A percentile compares a stretch with the other conserved stretches of the same genome.
These are phyloP conservation scores for Candida dubliniensis DNA, from an alignment of 1,139 yeast genomes.

Conservation along the genomic window DNA sequence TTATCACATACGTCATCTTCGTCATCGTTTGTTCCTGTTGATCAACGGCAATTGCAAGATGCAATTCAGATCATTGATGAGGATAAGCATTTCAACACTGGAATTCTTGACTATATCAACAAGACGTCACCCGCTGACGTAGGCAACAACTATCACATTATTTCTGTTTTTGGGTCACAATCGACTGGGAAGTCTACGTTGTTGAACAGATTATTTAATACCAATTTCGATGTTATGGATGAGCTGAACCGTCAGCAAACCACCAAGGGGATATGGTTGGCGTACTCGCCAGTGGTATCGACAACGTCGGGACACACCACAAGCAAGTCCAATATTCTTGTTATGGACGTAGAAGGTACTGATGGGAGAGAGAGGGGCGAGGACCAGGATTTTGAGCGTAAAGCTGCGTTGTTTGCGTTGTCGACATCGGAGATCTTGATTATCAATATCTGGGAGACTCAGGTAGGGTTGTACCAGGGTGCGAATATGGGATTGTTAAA, in stretches of 20 bases:
- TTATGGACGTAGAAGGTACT: constrained; percentile 96
- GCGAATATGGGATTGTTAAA: constrained; percentile 94
- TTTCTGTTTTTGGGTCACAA: constrained; percentile 95
- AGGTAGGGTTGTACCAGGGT: constrained; percentile 94
- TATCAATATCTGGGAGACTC: constrained; percentile 95
- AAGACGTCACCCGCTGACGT: constrained; percentile 34
- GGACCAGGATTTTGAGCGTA: constrained; percentile 96
- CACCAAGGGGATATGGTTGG: constrained; percentile 94
- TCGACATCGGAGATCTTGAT: constrained; percentile 89
- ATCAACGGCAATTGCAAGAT: constrained; percentile 23
- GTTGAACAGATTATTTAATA: constrained; percentile 79
- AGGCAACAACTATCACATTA: constrained; percentile 81
- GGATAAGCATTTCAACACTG: constrained; percentile 58
- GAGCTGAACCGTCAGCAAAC: constrained; percentile 81
- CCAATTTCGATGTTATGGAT: constrained; percentile 91
- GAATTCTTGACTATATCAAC: constrained; percentile 38
- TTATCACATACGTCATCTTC: constrained; percentile 21
- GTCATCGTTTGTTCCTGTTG: constrained; percentile 47
- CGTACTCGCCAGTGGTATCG: constrained; percentile 54
- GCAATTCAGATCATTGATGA: constrained; percentile 82
- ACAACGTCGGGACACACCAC: constrained; percentile 20
- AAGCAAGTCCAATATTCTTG: constrained; percentile 52
- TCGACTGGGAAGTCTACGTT: constrained; percentile 95
- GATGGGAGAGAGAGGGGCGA: constrained; percentile 98
- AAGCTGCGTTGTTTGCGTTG: constrained; percentile 91